These are phyloP conservation scores for Suillus luteus DNA, from an alignment of 768 basidiomycete genomes.

Conservation along the genomic window DNA sequence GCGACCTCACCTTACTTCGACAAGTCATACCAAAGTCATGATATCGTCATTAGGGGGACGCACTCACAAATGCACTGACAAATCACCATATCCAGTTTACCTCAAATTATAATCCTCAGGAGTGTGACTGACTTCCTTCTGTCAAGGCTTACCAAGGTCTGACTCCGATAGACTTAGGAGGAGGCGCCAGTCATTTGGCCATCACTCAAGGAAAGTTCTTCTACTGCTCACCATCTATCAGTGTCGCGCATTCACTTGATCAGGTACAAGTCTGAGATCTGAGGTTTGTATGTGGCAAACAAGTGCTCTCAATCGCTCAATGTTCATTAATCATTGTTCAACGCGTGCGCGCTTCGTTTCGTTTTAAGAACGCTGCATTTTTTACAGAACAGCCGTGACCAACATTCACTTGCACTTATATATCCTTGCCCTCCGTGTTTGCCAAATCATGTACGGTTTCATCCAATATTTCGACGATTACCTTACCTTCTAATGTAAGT, in stretches of 20 bases:
- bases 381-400: not conserved
- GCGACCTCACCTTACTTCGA: slow-evolving; percentile 42
- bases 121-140: not conserved
- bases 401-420: not conserved
- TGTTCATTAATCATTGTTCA: too few species aligned
- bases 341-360: not conserved
- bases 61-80: not conserved
- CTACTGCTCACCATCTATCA: not conserved
- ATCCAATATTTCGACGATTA: slow-evolving; percentile 27
- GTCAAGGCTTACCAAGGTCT: not conserved
- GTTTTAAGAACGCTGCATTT: not conserved
- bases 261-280: not conserved
- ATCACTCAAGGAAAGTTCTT: not conserved
- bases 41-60: not conserved
- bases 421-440: not conserved
- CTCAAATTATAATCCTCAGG: not conserved
- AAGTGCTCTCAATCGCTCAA: not conserved
- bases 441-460: not conserved
- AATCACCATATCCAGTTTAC: not conserved
- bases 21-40: not conserved
- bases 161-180: not conserved
- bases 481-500: not conserved
- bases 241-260: not conserved
- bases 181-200: not conserved
- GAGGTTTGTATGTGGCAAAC: not conserved